A percentile compares a stretch with the other conserved stretches of the same genome.
Conservation (phyloP, 768 basidiomycete species). For the Gyrodon lividus region DNA sequence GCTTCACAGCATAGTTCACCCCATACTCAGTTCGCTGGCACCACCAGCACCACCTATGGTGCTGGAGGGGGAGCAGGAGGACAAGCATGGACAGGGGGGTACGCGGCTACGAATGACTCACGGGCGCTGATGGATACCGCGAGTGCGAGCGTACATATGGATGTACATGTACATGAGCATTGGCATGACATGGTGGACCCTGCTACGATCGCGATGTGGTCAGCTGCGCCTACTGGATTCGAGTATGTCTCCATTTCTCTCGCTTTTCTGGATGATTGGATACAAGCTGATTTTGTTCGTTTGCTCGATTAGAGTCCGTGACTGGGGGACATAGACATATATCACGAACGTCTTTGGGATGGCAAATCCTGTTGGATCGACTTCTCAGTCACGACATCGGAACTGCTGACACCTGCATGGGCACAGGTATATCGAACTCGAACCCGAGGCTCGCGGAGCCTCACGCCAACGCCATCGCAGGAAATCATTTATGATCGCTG, state of each 20-base stretch:
- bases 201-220: constrained; percentile 63
- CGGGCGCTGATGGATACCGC: constrained; percentile 2
- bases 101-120: neutral
- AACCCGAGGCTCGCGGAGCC: too few species aligned
- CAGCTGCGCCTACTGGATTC: constrained; percentile 55
- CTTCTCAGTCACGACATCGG: neutral
- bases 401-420: neutral
- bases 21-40: neutral
- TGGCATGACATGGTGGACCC: constrained; percentile 35
- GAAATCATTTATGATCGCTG: too few species aligned
- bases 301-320: constrained; percentile 28
- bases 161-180: neutral
- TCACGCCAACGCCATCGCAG: too few species aligned
- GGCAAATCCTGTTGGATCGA: constrained; percentile 14
- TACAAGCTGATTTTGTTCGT: constrained; percentile 1
- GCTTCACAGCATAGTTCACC: neutral
- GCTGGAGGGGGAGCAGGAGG: neutral
- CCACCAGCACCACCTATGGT: neutral
- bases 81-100: neutral
- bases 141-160: neutral
- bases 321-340: constrained; percentile 43
- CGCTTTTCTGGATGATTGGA: neutral
- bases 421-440: too few species aligned
- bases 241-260: constrained; percentile 44
- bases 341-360: constrained; percentile 32